Evolutionary conservation across 176 grass and related monocot genomes (phyloP).

Genomic region (Juncus effusus): DNA sequence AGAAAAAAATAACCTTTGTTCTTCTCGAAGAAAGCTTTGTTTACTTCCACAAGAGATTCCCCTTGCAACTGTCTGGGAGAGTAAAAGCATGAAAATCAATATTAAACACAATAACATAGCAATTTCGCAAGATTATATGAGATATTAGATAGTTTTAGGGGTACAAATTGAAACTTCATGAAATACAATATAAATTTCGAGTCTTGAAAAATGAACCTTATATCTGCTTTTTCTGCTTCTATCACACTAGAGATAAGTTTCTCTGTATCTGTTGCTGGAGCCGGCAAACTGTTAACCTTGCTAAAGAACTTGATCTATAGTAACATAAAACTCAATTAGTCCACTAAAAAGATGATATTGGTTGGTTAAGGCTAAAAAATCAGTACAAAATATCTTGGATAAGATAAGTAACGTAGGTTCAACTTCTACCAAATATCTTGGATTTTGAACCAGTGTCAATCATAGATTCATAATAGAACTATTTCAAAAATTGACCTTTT

Average conservation of each 20-base stretch:
- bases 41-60: slow-evolving; percentile 80
- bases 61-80: slow-evolving; percentile 76
- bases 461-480: no score
- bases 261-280: slow-evolving; percentile 70
- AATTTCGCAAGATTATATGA: not conserved
- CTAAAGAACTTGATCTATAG: slow-evolving; percentile 89
- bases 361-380: no score
- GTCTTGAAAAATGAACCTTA: slow-evolving; percentile 53
- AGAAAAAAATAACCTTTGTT: slow-evolving; percentile 55
- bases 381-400: no score
- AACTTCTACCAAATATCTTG: no score
- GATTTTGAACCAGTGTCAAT: no score
- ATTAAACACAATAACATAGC: not conserved
- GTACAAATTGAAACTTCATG: not conserved
- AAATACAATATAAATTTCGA: slow-evolving; percentile 3
- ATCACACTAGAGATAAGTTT: slow-evolving; percentile 88
- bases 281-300: slow-evolving; percentile 61
- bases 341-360: not conserved
- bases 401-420: no score
- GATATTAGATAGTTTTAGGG: no score
- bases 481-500: no score
- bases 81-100: slow-evolving; percentile 25
- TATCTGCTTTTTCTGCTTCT: slow-evolving; percentile 68
- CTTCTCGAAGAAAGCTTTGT: slow-evolving; percentile 68
- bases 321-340: slow-evolving; percentile 15